phyloP scores from a whole-genome alignment of 2,329 filamentous ascomycete species.

The Proliferodiscus dingleyae region DNA sequence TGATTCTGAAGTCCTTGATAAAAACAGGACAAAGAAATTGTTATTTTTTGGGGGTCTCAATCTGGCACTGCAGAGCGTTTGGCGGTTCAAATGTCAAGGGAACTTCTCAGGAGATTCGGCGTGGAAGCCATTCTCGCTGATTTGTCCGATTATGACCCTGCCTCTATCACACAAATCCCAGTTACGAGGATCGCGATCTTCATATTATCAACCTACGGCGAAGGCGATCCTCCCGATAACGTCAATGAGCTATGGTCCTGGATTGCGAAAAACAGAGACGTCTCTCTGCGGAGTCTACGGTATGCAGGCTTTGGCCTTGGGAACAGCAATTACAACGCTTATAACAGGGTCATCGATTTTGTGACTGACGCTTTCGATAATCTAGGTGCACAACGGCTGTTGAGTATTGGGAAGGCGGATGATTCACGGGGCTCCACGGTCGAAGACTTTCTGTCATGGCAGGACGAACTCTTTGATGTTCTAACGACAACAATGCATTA shows the following conservation, averaged over 20 bases:
- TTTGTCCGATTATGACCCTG: constrained; percentile 42
- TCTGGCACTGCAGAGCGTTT: constrained; percentile 42
- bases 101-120: constrained; percentile 37
- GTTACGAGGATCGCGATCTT: constrained; percentile 16
- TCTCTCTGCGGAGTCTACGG: constrained; percentile 9
- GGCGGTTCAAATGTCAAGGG: constrained; percentile 37
- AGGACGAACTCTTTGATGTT: constrained; percentile 12
- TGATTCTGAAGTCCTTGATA: neutral
- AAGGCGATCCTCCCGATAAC: constrained; percentile 25
- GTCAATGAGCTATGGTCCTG: constrained; percentile 13
- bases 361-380: constrained; percentile 10
- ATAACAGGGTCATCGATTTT: constrained; percentile 20
- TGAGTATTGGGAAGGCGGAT: constrained; percentile 16
- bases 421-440: constrained; percentile 18
- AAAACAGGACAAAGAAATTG: constrained; percentile 14
- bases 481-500: constrained; percentile 6
- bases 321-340: constrained; percentile 22
- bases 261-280: constrained; percentile 7
- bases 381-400: constrained; percentile 11
- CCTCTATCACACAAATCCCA: constrained; percentile 14
- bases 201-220: constrained; percentile 23
- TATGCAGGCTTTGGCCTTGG: constrained; percentile 23
- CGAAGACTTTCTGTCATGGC: constrained; percentile 24
- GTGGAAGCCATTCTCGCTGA: constrained; percentile 39
- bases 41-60: constrained; percentile 46